Evolutionary conservation across 179 eudicot species (phyloP), one percentile per base, ranked within the genome.

Genomic region (Spinacia oleracea): DNA sequence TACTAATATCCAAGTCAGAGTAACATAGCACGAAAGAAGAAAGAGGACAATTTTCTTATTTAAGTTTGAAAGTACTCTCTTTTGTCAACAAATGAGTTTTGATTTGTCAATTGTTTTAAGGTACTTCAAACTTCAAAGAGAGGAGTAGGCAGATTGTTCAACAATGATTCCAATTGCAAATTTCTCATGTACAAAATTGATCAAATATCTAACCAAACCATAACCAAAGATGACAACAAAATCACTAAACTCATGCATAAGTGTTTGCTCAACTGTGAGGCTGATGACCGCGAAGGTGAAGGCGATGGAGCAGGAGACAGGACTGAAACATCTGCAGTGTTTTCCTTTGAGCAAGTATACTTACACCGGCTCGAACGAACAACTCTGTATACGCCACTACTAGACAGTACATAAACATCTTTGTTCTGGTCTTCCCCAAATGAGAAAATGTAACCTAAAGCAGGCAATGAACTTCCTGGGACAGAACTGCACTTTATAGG

Each of bases 381-480:
- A 10, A 90, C 78, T 81, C 98, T 83, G 80, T 91, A 91, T 25
- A 93, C 93, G 3, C 98, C 98, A 69, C 85, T 91, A 78, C 90
- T 88, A 32, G 93, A 76, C n/a, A 93, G 74, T 65, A 93, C 59
- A 79, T 78, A 93, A 43, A 86, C 78, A 59, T 93, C 92, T 65
- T 89, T 89, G 50, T 77, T 82, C 60, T 87, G 85, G 73, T 93
- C 98, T 82, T 93, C 89, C 16, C 92, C 98, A 16, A 85, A 93
- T 23, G 97, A 90, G 77, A 87, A 86, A 53, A 91, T 76, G 85
- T 88, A 93, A 23, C 90, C 91, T 23, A 93, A 78, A 58, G 92
- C 79, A 32, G 97, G 94, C 70, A 81, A 14, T 25, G 91, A 73
- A 65, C 84, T 90, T 70, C 91, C 88, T 18, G 89, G 88, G 45